A percentile compares a stretch with the other conserved stretches of the same genome.
Evolutionary conservation across 192 early-diverging fungal species (phyloP).

Genomic region (Coemansia sp.): DNA sequence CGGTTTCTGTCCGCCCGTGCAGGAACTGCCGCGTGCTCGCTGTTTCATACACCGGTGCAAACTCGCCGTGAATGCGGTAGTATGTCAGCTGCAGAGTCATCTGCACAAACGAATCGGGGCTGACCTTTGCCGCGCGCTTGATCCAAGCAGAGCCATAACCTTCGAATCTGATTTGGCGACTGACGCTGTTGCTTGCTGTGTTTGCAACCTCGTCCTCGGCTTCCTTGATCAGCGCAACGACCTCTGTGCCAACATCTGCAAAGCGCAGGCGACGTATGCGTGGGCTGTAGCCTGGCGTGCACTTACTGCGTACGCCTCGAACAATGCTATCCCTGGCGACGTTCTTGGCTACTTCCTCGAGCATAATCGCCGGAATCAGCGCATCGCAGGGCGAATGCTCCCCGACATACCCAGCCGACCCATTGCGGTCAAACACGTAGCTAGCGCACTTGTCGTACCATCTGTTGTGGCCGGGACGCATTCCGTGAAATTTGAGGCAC

Average conservation of each 20-base stretch:
- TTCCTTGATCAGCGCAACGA: conserved; percentile 39
- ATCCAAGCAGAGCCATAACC: conserved; percentile 77
- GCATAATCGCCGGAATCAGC: conserved; percentile 65
- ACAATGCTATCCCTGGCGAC: conserved; percentile 39
- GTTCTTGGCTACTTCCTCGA: conserved; percentile 55
- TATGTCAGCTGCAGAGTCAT: conserved; percentile 86
- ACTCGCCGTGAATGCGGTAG: conserved; percentile 67
- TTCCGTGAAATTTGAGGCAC: conserved; percentile 33
- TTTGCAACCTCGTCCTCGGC: conserved; percentile 60
- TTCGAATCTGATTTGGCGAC: conserved; percentile 65
- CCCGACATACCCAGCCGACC: conserved; percentile 63
- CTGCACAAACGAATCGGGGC: conserved; percentile 85
- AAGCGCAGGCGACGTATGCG: conserved; percentile 55
- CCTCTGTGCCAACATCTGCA: conserved; percentile 23
- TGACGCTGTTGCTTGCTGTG: conserved; percentile 64
- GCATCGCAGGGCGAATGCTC: conserved; percentile 89
- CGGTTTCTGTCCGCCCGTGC: conserved; percentile 90
- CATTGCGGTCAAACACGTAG: conserved; percentile 74
- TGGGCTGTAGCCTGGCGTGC: conserved; percentile 60
- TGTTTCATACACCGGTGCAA: conserved; percentile 83
- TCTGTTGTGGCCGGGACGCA: conserved; percentile 70
- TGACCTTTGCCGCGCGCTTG: conserved; percentile 66
- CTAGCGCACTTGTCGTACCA: conserved; percentile 89
- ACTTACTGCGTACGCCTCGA: conserved; percentile 5
- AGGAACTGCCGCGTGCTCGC: conserved; percentile 77